These are phyloP conservation scores for Hymenotorrendiella dingleyae DNA, from an alignment of 2,329 filamentous ascomycete genomes.

Conservation along the genomic window DNA sequence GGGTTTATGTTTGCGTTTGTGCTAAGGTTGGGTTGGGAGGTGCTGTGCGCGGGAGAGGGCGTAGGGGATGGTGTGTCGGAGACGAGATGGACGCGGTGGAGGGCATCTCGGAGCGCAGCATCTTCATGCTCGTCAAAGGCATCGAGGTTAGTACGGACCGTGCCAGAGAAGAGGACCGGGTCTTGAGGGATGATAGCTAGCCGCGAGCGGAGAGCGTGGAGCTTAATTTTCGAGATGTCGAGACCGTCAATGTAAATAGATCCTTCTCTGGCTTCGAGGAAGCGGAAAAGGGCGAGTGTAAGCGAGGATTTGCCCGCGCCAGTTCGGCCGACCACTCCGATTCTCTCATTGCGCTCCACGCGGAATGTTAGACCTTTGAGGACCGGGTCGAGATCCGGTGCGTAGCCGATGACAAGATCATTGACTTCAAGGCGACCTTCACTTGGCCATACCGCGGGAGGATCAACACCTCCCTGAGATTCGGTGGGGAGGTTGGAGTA, in stretches of 20 bases:
- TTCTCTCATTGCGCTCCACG: slow-evolving; percentile 59
- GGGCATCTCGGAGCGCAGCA: slow-evolving; percentile 60
- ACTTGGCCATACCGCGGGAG: slow-evolving; percentile 69
- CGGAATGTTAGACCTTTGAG: slow-evolving; percentile 63
- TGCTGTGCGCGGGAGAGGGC: slow-evolving; percentile 15
- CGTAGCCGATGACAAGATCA: slow-evolving; percentile 67
- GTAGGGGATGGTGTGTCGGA: slow-evolving; percentile 5
- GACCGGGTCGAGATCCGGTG: slow-evolving; percentile 63
- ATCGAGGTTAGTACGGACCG: slow-evolving; percentile 70
- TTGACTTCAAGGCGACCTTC: slow-evolving; percentile 68
- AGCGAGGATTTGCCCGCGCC: slow-evolving; percentile 94
- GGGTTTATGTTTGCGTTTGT: slow-evolving; percentile 53
- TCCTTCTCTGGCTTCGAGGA: slow-evolving; percentile 63
- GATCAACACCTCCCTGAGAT: slow-evolving; percentile 51
- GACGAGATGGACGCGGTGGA: slow-evolving; percentile 62
- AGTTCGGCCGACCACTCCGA: slow-evolving; percentile 77
- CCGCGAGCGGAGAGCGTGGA: slow-evolving; percentile 65
- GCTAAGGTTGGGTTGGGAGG: slow-evolving; percentile 14
- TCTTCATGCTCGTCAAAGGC: slow-evolving; percentile 68
- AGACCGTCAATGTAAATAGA: slow-evolving; percentile 65
- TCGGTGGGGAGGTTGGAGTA: slow-evolving; percentile 67
- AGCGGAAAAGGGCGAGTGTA: slow-evolving; percentile 71
- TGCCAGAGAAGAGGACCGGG: slow-evolving; percentile 76
- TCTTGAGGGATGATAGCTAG: slow-evolving; percentile 80
- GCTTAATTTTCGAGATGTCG: slow-evolving; percentile 65